Conservation (phyloP, 2,329 filamentous ascomycete genomes). For the Paecilomyces formosus region DNA sequence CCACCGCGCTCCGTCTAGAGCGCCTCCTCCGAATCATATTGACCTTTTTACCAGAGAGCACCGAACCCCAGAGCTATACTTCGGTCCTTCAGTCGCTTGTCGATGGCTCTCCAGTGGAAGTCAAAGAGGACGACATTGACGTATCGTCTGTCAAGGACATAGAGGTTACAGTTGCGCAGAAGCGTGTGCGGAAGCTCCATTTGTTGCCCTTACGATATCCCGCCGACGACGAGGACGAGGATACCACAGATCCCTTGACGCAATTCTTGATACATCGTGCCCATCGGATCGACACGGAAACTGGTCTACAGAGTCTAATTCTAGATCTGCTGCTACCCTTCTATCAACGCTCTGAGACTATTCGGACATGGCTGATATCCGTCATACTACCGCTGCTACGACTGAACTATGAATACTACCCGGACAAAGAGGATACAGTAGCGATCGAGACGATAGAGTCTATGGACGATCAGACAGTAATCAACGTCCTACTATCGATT, state of each 20-base stretch:
- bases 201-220: constrained; percentile 43
- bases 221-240: constrained; percentile 35
- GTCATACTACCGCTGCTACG: constrained; percentile 52
- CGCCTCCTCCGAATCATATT: constrained; percentile 53
- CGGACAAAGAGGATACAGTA: constrained; percentile 36
- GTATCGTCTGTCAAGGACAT: constrained; percentile 40
- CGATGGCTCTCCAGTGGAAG: constrained; percentile 19
- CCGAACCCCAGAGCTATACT: constrained; percentile 44
- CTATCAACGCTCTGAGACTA: constrained; percentile 43
- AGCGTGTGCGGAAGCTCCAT: constrained; percentile 44
- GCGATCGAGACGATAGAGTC: constrained; percentile 47
- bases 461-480: constrained; percentile 43
- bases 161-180: constrained; percentile 43
- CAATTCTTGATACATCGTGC: constrained; percentile 55
- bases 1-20: constrained; percentile 42
- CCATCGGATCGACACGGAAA: constrained; percentile 52
- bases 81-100: constrained; percentile 42
- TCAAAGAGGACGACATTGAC: constrained; percentile 34
- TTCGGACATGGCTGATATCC: constrained; percentile 55
- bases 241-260: constrained; percentile 42
- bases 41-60: constrained; percentile 54
- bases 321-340: constrained; percentile 52
- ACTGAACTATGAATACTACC: constrained; percentile 57
- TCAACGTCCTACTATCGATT: constrained; percentile 47
- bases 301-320: constrained; percentile 50